These are phyloP conservation scores for Samsoniella hepiali DNA, from an alignment of 2,329 filamentous ascomycete species.

Conservation along the genomic window DNA sequence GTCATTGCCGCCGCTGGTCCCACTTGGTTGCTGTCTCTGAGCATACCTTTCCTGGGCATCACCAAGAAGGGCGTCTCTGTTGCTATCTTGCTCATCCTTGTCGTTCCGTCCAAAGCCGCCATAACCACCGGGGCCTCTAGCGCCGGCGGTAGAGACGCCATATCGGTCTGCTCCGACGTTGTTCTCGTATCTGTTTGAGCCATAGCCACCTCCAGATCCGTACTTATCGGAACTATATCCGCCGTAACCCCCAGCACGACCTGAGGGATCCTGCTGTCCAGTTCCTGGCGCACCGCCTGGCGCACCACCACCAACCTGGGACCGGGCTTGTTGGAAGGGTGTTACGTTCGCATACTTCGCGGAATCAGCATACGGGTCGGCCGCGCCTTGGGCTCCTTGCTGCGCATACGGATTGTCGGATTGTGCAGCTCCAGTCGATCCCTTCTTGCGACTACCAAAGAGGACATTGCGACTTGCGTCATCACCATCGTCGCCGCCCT, in stretches of 20 bases:
- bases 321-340: slow-evolving; percentile 44
- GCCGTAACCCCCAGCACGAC: slow-evolving; percentile 26
- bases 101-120: slow-evolving; percentile 53
- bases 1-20: slow-evolving; percentile 22
- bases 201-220: slow-evolving; percentile 50
- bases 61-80: slow-evolving; percentile 62
- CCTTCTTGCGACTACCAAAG: slow-evolving; percentile 52
- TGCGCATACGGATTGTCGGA: slow-evolving; percentile 58
- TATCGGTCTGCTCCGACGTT: slow-evolving; percentile 30
- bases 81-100: slow-evolving; percentile 45
- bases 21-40: slow-evolving; percentile 33
- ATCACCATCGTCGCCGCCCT: slow-evolving; percentile 46
- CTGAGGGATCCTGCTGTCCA: slow-evolving; percentile 10
- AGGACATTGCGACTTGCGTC: slow-evolving; percentile 48
- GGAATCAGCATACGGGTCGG: slow-evolving; percentile 53
- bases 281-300: slow-evolving; percentile 19
- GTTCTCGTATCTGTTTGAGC: slow-evolving; percentile 50
- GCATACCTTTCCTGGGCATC: slow-evolving; percentile 51
- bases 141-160: slow-evolving; percentile 28
- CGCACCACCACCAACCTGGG: slow-evolving; percentile 31
- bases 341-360: slow-evolving; percentile 45
- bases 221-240: slow-evolving; percentile 56
- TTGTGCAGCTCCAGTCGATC: slow-evolving; percentile 40
- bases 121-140: slow-evolving; percentile 55
- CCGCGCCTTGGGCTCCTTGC: slow-evolving; percentile 37